These are phyloP conservation scores for Phytophthora litchii DNA, from an alignment of 352 stramenopile genomes.

Conservation along the genomic window DNA sequence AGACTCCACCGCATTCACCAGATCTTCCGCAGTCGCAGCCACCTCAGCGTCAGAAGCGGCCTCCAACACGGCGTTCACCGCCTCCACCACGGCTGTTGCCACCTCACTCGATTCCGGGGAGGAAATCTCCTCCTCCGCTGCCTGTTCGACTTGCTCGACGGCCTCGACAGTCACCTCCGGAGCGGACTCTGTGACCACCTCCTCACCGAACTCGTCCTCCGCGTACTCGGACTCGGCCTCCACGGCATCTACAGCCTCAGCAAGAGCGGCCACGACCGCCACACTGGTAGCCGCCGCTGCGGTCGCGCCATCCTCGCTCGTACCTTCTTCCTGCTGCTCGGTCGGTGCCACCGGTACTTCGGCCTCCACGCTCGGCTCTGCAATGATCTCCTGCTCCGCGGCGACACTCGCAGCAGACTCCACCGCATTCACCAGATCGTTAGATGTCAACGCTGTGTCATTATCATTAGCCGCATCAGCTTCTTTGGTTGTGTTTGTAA, in stretches of 20 bases:
- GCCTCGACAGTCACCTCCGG: neutral
- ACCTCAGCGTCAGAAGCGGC: slow-evolving; percentile 1
- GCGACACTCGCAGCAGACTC: slow-evolving; percentile 8
- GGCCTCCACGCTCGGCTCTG: neutral
- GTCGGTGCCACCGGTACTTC: neutral
- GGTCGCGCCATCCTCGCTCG: neutral
- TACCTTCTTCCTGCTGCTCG: neutral
- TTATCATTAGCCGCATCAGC: neutral
- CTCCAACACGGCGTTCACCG: neutral
- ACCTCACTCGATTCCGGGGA: neutral
- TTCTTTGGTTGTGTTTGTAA: neutral
- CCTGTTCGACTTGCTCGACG: neutral
- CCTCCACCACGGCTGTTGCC: neutral
- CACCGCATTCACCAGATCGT: slow-evolving; percentile 17
- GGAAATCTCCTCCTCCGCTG: neutral
- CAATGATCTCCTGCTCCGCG: neutral
- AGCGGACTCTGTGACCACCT: slow-evolving; percentile 2
- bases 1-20: slow-evolving; percentile 13
- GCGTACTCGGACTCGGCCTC: slow-evolving; percentile 12
- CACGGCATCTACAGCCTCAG: slow-evolving; percentile 8
- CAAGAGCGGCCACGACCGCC: slow-evolving; percentile 6
- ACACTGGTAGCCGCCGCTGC: slow-evolving; percentile 5
- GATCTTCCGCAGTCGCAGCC: neutral
- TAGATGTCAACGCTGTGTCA: too few relatives aligned
- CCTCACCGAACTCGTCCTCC: slow-evolving; percentile 7